phyloP scores from a whole-genome alignment of 768 basidiomycete species.

The Lactarius psammicola region DNA sequence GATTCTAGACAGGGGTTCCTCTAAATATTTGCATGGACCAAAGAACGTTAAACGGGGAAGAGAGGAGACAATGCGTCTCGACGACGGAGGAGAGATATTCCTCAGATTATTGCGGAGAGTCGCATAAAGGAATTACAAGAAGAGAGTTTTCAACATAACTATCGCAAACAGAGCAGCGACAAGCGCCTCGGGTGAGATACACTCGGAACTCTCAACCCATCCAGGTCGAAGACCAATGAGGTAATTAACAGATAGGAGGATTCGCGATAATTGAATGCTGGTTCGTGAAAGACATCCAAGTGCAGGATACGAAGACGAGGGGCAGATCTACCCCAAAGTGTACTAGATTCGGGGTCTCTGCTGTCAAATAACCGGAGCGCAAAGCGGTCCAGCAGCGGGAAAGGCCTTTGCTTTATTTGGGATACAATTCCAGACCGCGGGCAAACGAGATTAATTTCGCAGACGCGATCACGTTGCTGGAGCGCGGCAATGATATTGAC shows the following conservation, averaged over 20 bases:
- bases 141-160: neutral
- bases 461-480: slow-evolving; percentile 6
- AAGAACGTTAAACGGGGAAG: neutral
- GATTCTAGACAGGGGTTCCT: neutral
- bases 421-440: neutral
- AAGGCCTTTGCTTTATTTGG: neutral
- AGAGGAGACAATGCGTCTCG: neutral
- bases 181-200: slow-evolving; percentile 1
- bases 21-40: neutral
- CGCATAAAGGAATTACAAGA: neutral
- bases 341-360: too few species aligned
- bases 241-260: neutral
- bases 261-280: neutral
- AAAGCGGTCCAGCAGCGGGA: neutral
- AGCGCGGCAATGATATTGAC: neutral
- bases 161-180: neutral
- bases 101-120: too few species aligned
- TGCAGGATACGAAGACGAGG: neutral
- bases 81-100: neutral
- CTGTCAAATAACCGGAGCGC: too few species aligned
- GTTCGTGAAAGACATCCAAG: neutral
- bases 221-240: slow-evolving; percentile 3
- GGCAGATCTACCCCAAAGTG: neutral
- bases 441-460: neutral
- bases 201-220: neutral